Percentiles rank a stretch among this genome's conserved stretches.
Evolutionary conservation across 495 filamentous ascomycete genomes (phyloP).

Genomic region (Lasiosphaeria miniovina): DNA sequence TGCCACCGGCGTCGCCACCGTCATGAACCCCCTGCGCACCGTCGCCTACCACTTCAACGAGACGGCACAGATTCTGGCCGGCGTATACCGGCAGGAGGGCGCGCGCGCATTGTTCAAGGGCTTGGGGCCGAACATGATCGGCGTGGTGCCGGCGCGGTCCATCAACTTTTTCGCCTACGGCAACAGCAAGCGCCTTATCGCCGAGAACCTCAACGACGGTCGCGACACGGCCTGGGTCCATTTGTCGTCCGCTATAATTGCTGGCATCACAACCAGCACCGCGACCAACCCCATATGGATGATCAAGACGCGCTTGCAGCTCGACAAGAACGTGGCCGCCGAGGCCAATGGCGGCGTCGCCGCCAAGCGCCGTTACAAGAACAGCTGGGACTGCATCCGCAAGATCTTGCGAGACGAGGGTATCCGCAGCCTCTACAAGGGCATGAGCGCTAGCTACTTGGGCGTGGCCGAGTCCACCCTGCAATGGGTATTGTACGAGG

Average conservation of each 20-base stretch:
- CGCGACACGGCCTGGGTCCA: constrained; percentile 69
- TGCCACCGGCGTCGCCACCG: constrained; percentile 3
- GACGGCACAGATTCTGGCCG: constrained; percentile 74
- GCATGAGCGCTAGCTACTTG: constrained; percentile 82
- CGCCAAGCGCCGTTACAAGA: constrained; percentile 65
- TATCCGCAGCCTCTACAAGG: constrained; percentile 73
- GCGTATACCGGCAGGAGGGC: constrained; percentile 74
- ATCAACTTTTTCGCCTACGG: constrained; percentile 91
- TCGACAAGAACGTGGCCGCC: constrained; percentile 65
- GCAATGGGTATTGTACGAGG: constrained; percentile 86
- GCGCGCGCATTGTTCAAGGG: constrained; percentile 85
- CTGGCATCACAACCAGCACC: constrained; percentile 77
- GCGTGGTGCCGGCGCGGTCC: constrained; percentile 78
- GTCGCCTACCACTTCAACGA: constrained; percentile 65
- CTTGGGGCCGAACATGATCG: constrained; percentile 80
- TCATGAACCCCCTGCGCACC: constrained; percentile 45
- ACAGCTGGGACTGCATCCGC: constrained; percentile 74
- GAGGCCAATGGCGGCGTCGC: constrained; percentile 42
- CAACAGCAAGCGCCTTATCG: constrained; percentile 76
- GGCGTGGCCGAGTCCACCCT: constrained; percentile 82
- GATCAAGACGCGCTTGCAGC: constrained; percentile 83
- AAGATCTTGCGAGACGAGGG: constrained; percentile 78
- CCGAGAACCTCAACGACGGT: constrained; percentile 61
- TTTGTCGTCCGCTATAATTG: constrained; percentile 65
- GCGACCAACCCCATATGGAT: constrained; percentile 93